Percentiles rank a stretch among this genome's conserved stretches.
These are phyloP conservation scores for Aphanomyces cochlioides DNA, from an alignment of 352 stramenopile genomes.

Conservation along the genomic window DNA sequence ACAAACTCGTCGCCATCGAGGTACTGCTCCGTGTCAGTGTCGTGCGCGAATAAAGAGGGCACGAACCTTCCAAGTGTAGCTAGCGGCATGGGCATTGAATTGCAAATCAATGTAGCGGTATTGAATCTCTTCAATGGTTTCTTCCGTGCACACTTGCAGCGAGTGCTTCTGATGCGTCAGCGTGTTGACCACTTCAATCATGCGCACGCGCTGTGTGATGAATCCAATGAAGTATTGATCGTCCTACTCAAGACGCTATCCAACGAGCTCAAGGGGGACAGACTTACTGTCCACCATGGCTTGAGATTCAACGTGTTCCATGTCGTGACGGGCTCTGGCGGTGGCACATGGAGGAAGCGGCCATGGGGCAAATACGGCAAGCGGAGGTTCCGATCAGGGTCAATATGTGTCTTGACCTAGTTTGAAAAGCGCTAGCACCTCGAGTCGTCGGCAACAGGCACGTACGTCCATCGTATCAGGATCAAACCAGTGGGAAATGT, in stretches of 20 bases:
- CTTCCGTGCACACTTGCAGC: conserved; percentile 82
- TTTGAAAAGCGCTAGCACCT: background rate
- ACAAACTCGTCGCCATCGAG: conserved; percentile 85
- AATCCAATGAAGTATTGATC: conserved; percentile 61
- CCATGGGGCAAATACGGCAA: conserved; percentile 83
- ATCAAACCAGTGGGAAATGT: conserved; percentile 92
- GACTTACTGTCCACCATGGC: conserved; percentile 76
- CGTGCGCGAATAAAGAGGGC: too few relatives aligned
- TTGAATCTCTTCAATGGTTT: conserved; percentile 87
- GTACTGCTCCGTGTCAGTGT: conserved; percentile 28
- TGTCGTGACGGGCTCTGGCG: conserved; percentile 61
- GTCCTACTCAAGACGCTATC: conserved; percentile 33
- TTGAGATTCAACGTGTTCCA: conserved; percentile 71
- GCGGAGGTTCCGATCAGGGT: conserved; percentile 64
- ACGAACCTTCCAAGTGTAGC: conserved; percentile 90
- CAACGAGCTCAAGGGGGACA: background rate
- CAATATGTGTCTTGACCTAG: conserved; percentile 76
- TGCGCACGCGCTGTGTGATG: conserved; percentile 65
- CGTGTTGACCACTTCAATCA: conserved; percentile 87
- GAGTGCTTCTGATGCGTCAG: conserved; percentile 82
- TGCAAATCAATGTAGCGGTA: conserved; percentile 62
- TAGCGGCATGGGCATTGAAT: conserved; percentile 85
- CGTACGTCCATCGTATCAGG: conserved; percentile 55
- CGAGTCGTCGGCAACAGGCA: background rate
- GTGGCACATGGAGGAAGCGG: conserved; percentile 83